Evolutionary conservation across 202 grass and related monocot genomes (phyloP).

Genomic region (Sporobolus alterniflorus): DNA sequence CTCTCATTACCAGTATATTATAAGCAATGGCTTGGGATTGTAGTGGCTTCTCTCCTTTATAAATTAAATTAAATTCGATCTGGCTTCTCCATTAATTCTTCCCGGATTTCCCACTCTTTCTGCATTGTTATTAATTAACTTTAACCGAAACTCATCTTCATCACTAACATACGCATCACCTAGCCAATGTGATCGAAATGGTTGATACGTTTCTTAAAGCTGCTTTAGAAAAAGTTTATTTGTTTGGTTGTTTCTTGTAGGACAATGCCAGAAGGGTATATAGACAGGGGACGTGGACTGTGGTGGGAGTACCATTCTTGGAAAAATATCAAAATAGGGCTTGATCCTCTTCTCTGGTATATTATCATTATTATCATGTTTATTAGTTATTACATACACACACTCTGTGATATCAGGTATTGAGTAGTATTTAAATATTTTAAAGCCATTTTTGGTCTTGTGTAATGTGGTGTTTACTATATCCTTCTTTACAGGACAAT

Average conservation of each 20-base stretch:
- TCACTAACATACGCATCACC: too few species aligned
- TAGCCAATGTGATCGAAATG: too few species aligned
- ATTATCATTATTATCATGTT: constrained; percentile 59
- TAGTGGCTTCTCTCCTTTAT: too few species aligned
- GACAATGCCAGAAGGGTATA: constrained; percentile 95
- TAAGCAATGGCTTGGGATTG: too few species aligned
- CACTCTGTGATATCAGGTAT: constrained; percentile 92
- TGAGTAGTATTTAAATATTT: constrained; percentile 25
- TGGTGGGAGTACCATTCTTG: constrained; percentile 61
- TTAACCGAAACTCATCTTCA: too few species aligned
- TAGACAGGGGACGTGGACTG: constrained; percentile 84
- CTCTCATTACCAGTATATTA: too few species aligned
- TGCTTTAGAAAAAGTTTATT: constrained; percentile 6
- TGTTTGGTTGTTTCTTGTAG: constrained; percentile 52
- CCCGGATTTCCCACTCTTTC: too few species aligned
- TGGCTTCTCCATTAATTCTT: too few species aligned
- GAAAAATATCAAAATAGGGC: constrained; percentile 87
- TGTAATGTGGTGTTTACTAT: constrained; percentile 16
- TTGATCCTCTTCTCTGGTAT: constrained; percentile 89
- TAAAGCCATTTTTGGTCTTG: constrained; percentile 27
- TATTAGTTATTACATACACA: constrained; percentile 83
- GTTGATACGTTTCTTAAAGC: too few species aligned
- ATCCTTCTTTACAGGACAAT: constrained; percentile 59
- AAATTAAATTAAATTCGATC: too few species aligned
- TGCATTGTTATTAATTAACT: too few species aligned